Base-by-base conservation (phyloP, 2,329 filamentous ascomycete species). In the Alternaria arbusti region DNA sequence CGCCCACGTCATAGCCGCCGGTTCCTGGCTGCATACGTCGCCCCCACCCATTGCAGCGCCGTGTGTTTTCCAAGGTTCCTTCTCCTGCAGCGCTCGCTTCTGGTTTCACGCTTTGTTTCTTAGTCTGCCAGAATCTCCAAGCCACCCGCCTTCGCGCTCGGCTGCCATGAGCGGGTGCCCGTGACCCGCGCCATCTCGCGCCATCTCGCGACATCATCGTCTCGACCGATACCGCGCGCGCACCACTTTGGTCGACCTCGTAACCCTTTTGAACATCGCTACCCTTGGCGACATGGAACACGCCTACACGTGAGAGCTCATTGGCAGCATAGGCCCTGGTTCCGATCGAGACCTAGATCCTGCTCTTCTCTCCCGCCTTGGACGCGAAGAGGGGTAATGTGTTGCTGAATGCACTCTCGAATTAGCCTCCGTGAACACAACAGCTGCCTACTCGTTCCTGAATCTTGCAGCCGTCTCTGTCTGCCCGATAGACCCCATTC, bases 1-100 rank as follows among this genome's bases (percentile, higher is more conserved):
- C 32, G 57, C 55, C 54, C 63, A 65, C 65, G 65, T 67, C 65
- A 67, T 67, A 64, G 47, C 57, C 36, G 44, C 26, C 20, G 28
- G 55, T 50, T 28, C 40, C 54, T 62, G 59, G 32, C 52, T 47
- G 59, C 40, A 46, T 51, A 52, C 54, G 58, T 20, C 40, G 36
- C 45, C 26, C 56, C 46, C 56, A 52, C 55, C 44, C 36, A 30
- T 23, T 36, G 23, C 32, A 43, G 23, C 54, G 54, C 54, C 43
- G 17, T 47, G 54, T 4, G 11, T 47, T 47, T 47, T 30, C 32
- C 32, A 36, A 36, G 32, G 32, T 36, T 36, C 44, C 8, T 36
- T 15, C 28, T 56, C 26, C 17, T 32, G 40, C 43, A 47, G 45
- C 43, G 17, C 30, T 51, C 46, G 54, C 52, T 40, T 32, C 57